A percentile compares a stretch with the other conserved stretches of the same genome.
Evolutionary conservation across 2,329 filamentous ascomycete species (phyloP).

Genomic region (Gnomoniopsis sp.): DNA sequence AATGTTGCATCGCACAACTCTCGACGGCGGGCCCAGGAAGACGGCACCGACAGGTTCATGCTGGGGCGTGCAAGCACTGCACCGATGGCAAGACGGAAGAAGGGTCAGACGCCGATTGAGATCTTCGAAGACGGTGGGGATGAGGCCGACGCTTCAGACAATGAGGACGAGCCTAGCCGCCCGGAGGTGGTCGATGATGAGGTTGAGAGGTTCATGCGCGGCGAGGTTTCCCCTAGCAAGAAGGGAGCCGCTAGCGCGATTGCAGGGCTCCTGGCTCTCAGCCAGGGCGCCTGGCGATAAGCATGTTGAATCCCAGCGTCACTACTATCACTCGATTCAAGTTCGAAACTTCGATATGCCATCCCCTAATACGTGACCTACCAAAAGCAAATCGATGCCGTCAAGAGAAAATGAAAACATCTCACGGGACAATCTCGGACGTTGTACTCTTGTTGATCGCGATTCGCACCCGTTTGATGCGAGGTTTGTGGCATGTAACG

Average conservation of each 20-base stretch:
- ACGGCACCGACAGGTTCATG: conserved; percentile 32
- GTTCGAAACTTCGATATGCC: not conserved
- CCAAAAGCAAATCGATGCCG: not conserved
- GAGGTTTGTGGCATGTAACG: not conserved
- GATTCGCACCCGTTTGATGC: not conserved
- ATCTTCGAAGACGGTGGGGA: conserved; percentile 52
- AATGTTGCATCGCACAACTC: conserved; percentile 24
- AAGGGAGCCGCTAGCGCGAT: conserved; percentile 83
- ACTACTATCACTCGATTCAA: not conserved
- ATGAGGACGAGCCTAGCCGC: conserved; percentile 1
- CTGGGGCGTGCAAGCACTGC: conserved; percentile 39
- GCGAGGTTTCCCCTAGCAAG: conserved; percentile 65
- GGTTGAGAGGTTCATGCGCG: conserved; percentile 70
- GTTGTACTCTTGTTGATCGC: not conserved
- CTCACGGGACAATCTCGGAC: not conserved
- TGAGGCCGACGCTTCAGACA: conserved; percentile 12
- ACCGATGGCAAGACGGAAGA: conserved; percentile 30
- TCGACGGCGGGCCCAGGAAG: conserved; percentile 41
- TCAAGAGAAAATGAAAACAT: not conserved
- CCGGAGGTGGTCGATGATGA: conserved; percentile 50
- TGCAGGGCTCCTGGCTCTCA: conserved; percentile 82
- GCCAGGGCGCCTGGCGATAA: conserved; percentile 86
- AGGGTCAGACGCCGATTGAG: conserved; percentile 34
- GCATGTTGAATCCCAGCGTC: not conserved
- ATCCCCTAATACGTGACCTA: not conserved